Percentiles rank a stretch among this genome's conserved stretches.
These are phyloP conservation scores for Boletus smithii DNA, from an alignment of 1,284 basidiomycete species.

Conservation along the genomic window DNA sequence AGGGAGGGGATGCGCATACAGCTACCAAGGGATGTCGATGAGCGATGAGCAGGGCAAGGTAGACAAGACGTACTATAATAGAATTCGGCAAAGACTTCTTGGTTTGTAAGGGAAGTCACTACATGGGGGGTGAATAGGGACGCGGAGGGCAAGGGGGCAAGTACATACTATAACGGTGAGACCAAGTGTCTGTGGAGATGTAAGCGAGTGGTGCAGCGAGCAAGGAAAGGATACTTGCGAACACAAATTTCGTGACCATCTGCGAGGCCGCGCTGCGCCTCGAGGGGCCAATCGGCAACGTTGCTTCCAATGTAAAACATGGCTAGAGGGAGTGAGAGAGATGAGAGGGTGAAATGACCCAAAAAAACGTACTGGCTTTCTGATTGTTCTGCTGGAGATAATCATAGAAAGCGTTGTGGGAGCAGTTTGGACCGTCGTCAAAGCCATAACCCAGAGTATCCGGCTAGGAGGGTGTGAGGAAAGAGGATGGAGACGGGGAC, in stretches of 20 bases:
- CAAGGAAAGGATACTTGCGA: conserved; percentile 38
- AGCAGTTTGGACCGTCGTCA: conserved; percentile 76
- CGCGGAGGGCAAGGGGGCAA: background rate
- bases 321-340: conserved; percentile 33
- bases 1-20: conserved; percentile 13
- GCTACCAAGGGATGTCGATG: conserved; percentile 18
- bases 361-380: conserved; percentile 55
- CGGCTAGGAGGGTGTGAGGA: conserved; percentile 38
- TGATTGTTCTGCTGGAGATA: conserved; percentile 60
- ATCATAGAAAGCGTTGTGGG: conserved; percentile 60
- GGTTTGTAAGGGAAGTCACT: conserved; percentile 71
- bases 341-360: background rate
- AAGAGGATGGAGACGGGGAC: background rate
- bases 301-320: conserved; percentile 81
- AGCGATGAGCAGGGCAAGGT: background rate
- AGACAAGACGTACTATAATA: conserved; percentile 56
- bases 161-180: conserved; percentile 49
- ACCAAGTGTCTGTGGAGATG: conserved; percentile 49
- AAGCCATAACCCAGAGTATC: conserved; percentile 60
- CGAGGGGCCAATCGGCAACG: conserved; percentile 66
- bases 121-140: background rate
- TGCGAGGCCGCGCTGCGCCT: conserved; percentile 62
- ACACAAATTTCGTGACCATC: conserved; percentile 65
- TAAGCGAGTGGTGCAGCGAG: background rate
- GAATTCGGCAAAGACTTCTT: conserved; percentile 76